Evolutionary conservation across 352 stramenopile genomes (phyloP), one percentile per base, ranked within the genome.

Genomic region (Albugo laibachii): DNA sequence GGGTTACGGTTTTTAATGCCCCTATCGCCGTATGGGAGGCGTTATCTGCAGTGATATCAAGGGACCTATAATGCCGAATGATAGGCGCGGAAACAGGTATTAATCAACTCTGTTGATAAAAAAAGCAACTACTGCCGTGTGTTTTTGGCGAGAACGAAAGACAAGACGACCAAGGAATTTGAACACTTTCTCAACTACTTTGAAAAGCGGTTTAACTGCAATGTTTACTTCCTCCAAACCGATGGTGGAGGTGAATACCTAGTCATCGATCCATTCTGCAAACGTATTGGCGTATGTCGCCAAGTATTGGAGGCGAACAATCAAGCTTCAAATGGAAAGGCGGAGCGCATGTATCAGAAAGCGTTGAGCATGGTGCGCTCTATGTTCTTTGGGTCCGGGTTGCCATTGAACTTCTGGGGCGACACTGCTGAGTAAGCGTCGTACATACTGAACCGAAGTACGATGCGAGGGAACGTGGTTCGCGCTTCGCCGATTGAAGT

Each of bases 311-410:
- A 72, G n/a, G 52, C 53, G 0, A 18, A 41, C 0, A 69, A 67
- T 13, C 41, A 62, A 11, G 52, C 57, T 0, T 45, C 36, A 0
- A 73, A 69, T 15, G 57, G 60, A 0, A 69, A 72, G 37, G 57
- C 52, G 0, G 60, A 65, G 8, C 19, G 53, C 0, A 64, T 71
- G 54, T 54, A 64, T 24, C 15, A 50, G 0, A 65, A 54, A 0
- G 41, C 61, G 8, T 47, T 65, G 41, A 65, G 66, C 40, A 57
- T 65, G 39, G 47, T 52, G 0, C 36, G 60, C 5, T 59, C 53
- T 20, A 61, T 63, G 46, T 38, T 72, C 0, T 62, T 72, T 10
- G 50, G 40, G 8, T 61, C 48, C 12, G 49, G 55, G 0, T 19
- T 69, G 0, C 50, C 60, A 1, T 34, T 72, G 1, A 20, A 11